A percentile compares a stretch with the other conserved stretches of the same genome.
These are phyloP conservation scores for Colletotrichum tropicicola DNA, from an alignment of 2,329 filamentous ascomycete genomes.

Conservation along the genomic window DNA sequence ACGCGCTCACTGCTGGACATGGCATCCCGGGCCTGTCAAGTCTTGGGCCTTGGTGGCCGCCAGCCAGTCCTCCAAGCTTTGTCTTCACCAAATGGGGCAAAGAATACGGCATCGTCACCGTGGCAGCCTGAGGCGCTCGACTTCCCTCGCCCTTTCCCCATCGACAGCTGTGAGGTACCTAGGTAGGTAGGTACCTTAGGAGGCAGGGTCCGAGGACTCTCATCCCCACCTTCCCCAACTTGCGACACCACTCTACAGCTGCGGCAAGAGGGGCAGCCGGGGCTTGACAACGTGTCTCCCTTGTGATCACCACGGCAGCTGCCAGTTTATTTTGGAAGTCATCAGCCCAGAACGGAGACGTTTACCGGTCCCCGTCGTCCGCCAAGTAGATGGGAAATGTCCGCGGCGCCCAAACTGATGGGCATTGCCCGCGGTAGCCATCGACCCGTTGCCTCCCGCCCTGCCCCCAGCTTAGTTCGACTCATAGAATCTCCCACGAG, in stretches of 20 bases:
- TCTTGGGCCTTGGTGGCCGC: neutral
- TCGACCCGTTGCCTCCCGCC: neutral
- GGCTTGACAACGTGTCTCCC: neutral
- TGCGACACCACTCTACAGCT: neutral
- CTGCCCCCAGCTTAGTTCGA: neutral
- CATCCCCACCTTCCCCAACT: constrained; percentile 5
- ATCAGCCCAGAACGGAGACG: neutral
- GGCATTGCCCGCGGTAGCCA: neutral
- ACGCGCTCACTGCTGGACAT: neutral
- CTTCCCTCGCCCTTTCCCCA: neutral
- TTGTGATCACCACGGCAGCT: neutral
- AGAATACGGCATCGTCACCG: neutral
- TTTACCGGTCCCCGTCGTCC: neutral
- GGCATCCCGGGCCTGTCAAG: neutral
- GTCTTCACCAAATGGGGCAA: neutral
- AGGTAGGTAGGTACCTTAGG: too few relatives aligned
- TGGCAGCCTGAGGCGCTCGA: neutral
- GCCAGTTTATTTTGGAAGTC: neutral
- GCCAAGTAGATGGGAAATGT: neutral
- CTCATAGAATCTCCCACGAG: neutral
- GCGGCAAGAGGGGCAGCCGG: neutral
- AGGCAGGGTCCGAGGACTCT: too few relatives aligned
- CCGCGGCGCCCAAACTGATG: too few relatives aligned
- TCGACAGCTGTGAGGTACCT: too few relatives aligned
- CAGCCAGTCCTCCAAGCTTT: constrained; percentile 1